These are phyloP conservation scores for Begonia peltatifolia DNA, from an alignment of 306 rosid genomes.

Conservation along the genomic window DNA sequence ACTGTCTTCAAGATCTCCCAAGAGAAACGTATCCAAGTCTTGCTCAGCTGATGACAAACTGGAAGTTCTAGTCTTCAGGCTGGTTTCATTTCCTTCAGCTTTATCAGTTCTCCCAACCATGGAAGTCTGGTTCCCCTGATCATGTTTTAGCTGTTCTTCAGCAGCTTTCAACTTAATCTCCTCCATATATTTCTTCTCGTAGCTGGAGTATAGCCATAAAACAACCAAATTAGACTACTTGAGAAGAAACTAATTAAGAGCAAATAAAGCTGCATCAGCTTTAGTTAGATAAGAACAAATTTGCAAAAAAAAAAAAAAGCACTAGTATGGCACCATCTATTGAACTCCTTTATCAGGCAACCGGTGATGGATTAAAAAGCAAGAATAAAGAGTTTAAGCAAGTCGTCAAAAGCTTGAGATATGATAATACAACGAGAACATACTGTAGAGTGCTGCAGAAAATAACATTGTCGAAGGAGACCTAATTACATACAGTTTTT, in stretches of 20 bases:
- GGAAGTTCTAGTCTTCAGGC: slow-evolving; percentile 36
- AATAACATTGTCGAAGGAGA: not conserved
- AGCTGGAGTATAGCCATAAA: slow-evolving; percentile 27
- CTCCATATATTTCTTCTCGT: slow-evolving; percentile 74
- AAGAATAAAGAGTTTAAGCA: no score
- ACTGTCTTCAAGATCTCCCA: slow-evolving; percentile 96
- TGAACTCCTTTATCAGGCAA: no score
- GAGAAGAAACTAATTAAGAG: not conserved
- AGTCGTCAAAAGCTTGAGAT: no score
- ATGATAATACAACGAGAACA: no score
- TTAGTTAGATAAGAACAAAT: not conserved
- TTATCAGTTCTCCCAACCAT: slow-evolving; percentile 34
- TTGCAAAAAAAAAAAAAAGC: no score
- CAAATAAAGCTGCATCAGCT: not conserved
- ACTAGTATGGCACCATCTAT: no score
- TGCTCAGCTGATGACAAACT: slow-evolving; percentile 64
- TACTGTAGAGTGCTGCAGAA: no score
- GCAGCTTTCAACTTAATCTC: slow-evolving; percentile 58
- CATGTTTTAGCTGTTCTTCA: slow-evolving; percentile 38
- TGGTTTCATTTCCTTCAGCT: slow-evolving; percentile 36
- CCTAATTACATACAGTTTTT: not conserved
- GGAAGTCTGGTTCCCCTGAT: slow-evolving; percentile 29
- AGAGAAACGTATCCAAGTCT: slow-evolving; percentile 84
- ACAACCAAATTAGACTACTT: slow-evolving; percentile 7
- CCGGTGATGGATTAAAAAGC: no score